These are phyloP conservation scores for Camellia sinensis DNA, from an alignment of 148 eudicot species.

Conservation along the genomic window DNA sequence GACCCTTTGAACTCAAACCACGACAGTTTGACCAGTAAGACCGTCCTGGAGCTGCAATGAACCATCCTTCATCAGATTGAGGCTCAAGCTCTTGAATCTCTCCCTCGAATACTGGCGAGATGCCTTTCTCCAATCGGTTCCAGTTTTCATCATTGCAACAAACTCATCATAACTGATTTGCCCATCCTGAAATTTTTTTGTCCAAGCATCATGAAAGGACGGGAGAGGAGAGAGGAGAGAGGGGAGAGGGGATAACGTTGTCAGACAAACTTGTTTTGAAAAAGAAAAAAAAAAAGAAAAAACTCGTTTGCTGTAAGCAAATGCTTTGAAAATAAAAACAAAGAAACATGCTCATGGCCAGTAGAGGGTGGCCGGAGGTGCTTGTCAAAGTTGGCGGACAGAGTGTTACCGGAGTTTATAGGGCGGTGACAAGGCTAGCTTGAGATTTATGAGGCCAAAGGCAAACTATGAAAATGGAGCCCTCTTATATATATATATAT, in stretches of 20 bases:
- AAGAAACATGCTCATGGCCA: too few species aligned
- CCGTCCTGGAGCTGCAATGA: slow-evolving; percentile 28
- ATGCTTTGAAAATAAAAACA: too few species aligned
- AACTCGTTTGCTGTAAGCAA: too few species aligned
- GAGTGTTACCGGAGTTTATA: too few species aligned
- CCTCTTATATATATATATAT: too few species aligned
- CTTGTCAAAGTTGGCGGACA: too few species aligned
- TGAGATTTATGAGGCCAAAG: too few species aligned
- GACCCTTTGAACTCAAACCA: neutral
- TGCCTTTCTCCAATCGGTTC: slow-evolving; percentile 54
- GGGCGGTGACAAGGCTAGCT: too few species aligned
- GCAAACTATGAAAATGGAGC: too few species aligned
- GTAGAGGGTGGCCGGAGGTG: too few species aligned
- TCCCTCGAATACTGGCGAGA: slow-evolving; percentile 49
- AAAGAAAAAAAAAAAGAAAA: too few species aligned
- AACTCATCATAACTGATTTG: slow-evolving; percentile 50
- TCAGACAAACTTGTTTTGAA: too few species aligned
- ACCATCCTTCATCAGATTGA: slow-evolving; percentile 37
- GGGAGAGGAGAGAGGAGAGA: neutral
- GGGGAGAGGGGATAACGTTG: neutral
- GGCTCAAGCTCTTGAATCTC: slow-evolving; percentile 39
- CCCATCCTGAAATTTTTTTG: slow-evolving; percentile 37
- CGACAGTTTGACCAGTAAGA: slow-evolving; percentile 11
- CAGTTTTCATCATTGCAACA: slow-evolving; percentile 50
- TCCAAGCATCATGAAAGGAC: neutral